Evolutionary conservation across 805 yeast genomes (phyloP).

Genomic region (Metschnikowia henanensis): DNA sequence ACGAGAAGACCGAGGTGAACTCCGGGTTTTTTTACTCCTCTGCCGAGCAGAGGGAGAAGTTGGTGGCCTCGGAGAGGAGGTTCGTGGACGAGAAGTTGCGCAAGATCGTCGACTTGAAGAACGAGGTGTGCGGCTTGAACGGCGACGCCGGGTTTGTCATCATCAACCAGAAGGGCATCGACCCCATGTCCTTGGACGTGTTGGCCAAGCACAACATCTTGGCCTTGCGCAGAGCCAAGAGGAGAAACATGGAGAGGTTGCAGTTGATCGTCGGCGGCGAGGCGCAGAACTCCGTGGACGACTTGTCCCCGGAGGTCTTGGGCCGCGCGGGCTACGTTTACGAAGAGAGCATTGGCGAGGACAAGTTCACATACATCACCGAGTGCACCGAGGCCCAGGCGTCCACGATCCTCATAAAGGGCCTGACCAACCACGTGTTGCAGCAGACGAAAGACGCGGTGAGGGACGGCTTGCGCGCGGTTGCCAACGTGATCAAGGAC

Average conservation of each 20-base stretch:
- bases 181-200: conserved; percentile 95
- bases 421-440: conserved; percentile 85
- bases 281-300: conserved; percentile 97
- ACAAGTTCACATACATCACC: conserved; percentile 94
- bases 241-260: conserved; percentile 98
- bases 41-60: conserved; percentile 94
- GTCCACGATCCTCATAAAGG: conserved; percentile 89
- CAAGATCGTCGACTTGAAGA: conserved; percentile 90
- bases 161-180: conserved; percentile 97
- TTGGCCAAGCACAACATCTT: conserved; percentile 90
- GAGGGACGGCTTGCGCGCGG: conserved; percentile 95
- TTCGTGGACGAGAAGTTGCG: conserved; percentile 92
- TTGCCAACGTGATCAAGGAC: conserved; percentile 87
- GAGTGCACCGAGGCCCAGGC: conserved; percentile 88
- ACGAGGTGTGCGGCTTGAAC: conserved; percentile 82
- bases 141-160: conserved; percentile 82
- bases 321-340: conserved; percentile 91
- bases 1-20: conserved; percentile 97
- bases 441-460: conserved; percentile 96
- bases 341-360: conserved; percentile 95
- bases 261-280: conserved; percentile 97
- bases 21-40: conserved; percentile 92
- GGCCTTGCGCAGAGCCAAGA: conserved; percentile 96
- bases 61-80: conserved; percentile 89
- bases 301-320: conserved; percentile 70